Evolutionary conservation across 768 basidiomycete species (phyloP), one percentile per base, ranked within the genome.

Genomic region (Suillus weaverae): DNA sequence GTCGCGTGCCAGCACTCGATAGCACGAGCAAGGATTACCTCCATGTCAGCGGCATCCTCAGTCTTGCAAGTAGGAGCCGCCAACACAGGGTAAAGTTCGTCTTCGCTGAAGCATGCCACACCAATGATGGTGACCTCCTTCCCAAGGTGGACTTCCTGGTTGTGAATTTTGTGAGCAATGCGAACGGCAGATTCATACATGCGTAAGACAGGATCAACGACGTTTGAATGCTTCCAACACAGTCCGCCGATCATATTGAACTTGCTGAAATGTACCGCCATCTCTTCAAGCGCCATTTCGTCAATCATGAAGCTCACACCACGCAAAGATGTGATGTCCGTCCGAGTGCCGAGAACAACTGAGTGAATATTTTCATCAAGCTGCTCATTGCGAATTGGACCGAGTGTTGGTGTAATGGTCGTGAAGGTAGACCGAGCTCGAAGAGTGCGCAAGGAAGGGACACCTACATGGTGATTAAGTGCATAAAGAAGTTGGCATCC

Each of bases 361-460:
- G 8, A 9, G 8, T 5, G 43, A 4, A 44, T 44, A 4, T 44
- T 44, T 0, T 44, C 20, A 4, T 44, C 43, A n/a, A 44, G 4
- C 4, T 44, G 43, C 8, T 44, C 20, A 4, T 6, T 1, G 1
- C 41, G 18, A 43, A 43, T 43, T 1, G 41, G 41, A 1, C 18
- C 18, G 9, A 68, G 20, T 8, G 62, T 67, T 0, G 70, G 68
- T 22, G 55, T 59, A 43, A 70, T 50, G 0, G 33, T 20, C 0
- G 62, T 64, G 44, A 70, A 69, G 0, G 32, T 11, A 11, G 56
- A 43, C 26, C 62, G 32, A 22, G 61, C 61, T 5, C 60, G 60
- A 18, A 69, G 59, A 8, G 68, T 68, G 7, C 55, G 56, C 30
- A 71, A 55, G 5, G 70, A 70, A 5, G 67, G 69, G 3, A 68